A percentile compares a stretch with the other conserved stretches of the same genome.
phyloP scores from a whole-genome alignment of 2,329 filamentous ascomycete species.

The Malbranchea zuffiana region DNA sequence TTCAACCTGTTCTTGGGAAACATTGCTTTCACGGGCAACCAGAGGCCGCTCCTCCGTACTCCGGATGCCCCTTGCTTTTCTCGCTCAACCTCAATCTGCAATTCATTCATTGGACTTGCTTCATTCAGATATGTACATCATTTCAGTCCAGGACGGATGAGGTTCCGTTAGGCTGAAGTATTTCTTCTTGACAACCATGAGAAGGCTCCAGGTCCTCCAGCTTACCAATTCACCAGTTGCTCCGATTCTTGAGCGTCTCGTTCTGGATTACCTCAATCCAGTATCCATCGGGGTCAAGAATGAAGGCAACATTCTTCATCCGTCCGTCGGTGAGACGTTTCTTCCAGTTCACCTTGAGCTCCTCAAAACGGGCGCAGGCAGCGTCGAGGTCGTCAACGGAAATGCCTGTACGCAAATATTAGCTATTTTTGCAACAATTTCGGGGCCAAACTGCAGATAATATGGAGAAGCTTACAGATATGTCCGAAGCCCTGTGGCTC shows the following conservation, averaged over 20 bases:
- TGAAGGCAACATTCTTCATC: constrained; percentile 90
- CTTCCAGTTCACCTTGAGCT: constrained; percentile 76
- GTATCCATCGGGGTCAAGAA: constrained; percentile 79
- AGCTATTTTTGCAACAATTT: not conserved
- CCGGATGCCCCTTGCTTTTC: no score
- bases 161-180: no score
- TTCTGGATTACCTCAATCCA: constrained; percentile 73
- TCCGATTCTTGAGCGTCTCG: constrained; percentile 33
- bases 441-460: not conserved
- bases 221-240: constrained; percentile 34
- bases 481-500: constrained; percentile 91
- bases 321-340: constrained; percentile 82
- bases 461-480: constrained; percentile 54
- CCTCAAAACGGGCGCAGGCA: constrained; percentile 78
- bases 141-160: no score
- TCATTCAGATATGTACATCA: no score
- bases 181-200: no score
- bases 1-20: no score
- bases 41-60: no score
- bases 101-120: no score
- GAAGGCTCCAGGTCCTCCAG: no score
- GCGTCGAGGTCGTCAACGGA: constrained; percentile 80
- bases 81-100: no score
- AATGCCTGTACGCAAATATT: constrained; percentile 43
- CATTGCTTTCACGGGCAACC: no score